Base-by-base conservation (phyloP, 805 yeast genomes). In the Tetrapisispora namnaoensis region DNA sequence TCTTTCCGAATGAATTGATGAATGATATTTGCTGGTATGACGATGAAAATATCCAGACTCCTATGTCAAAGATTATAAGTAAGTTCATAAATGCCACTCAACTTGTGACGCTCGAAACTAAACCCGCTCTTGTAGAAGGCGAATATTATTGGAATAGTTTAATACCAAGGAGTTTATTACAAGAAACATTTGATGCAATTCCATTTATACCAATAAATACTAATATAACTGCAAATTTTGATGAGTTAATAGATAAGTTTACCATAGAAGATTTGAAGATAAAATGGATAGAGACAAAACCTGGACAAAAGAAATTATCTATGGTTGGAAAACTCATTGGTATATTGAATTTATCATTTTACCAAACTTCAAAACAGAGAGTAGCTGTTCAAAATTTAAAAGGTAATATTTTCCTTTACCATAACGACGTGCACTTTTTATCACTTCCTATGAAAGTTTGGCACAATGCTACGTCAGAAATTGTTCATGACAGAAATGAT, bases 391-490 rank as follows among this genome's bases (percentile, higher is more conserved):
- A 61, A 4, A 58, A 64, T 16, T 63, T 76, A 1, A 68, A 69
- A 48, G 82, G 82, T 7, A 46, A 56, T 4, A 68, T 76, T 13
- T 62, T 64, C 38, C 57, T 79, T 36, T 67, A 56, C 45, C 73
- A 74, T 51, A 55, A 69, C 6, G 70, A 59, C 2, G 52, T 49
- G 16, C 67, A 66, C 48, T 78, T 79, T 58, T 73, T 76, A 6
- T 65, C 69, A n/a, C 58, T 78, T 14, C 67, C 69, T 4, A 56
- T 75, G 55, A 57, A 58, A 10, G 70, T 69, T 7, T 79, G 83
- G 83, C 66, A 67, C 22, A 52, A 55, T n/a, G 68, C 77, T 5
- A 61, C 62, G 0, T 74, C 79, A 4, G 61, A 56, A 37, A 67
- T 61, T 13, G 21, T 56, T n/a, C 55, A 57, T 44, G 51, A 53